phyloP scores from a whole-genome alignment of 2,329 filamentous ascomycete genomes.

The Paradendryphiella salina region DNA sequence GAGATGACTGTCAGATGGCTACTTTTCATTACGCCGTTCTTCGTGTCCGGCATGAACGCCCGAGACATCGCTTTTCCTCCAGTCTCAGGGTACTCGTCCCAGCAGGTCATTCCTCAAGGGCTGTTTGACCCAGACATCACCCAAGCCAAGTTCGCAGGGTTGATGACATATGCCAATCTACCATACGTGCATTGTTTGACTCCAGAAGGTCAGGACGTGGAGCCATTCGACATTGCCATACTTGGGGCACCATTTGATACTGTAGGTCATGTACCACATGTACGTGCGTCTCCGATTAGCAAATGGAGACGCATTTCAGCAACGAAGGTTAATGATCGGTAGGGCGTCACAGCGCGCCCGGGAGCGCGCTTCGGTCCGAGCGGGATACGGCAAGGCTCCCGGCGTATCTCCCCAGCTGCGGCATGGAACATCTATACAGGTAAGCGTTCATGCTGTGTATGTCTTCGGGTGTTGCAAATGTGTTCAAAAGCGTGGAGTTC shows the following conservation, averaged over 20 bases:
- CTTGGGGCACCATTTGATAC: conserved; percentile 57
- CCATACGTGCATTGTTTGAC: conserved; percentile 55
- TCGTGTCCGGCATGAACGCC: conserved; percentile 11
- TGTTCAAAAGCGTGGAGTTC: background rate
- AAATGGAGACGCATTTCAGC: background rate
- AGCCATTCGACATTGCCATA: conserved; percentile 55
- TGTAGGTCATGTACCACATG: conserved; percentile 31
- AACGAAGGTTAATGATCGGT: conserved; percentile 8
- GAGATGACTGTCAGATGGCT: conserved; percentile 5
- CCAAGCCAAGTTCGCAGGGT: conserved; percentile 46
- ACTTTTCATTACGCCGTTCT: background rate
- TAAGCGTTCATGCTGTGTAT: conserved; percentile 12
- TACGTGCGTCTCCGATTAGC: background rate
- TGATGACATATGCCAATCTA: conserved; percentile 54
- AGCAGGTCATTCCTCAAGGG: conserved; percentile 36
- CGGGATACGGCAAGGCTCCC: conserved; percentile 57
- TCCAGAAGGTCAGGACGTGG: conserved; percentile 41
- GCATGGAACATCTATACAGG: conserved; percentile 57
- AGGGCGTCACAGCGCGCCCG: conserved; percentile 57
- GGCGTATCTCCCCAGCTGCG: conserved; percentile 49
- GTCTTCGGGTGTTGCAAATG: background rate
- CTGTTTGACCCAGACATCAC: conserved; percentile 33
- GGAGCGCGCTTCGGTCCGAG: conserved; percentile 58
- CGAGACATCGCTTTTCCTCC: conserved; percentile 54
- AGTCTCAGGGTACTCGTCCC: conserved; percentile 39